Evolutionary conservation across 2,329 filamentous ascomycete species (phyloP).

Genomic region (Esteya vermicola): DNA sequence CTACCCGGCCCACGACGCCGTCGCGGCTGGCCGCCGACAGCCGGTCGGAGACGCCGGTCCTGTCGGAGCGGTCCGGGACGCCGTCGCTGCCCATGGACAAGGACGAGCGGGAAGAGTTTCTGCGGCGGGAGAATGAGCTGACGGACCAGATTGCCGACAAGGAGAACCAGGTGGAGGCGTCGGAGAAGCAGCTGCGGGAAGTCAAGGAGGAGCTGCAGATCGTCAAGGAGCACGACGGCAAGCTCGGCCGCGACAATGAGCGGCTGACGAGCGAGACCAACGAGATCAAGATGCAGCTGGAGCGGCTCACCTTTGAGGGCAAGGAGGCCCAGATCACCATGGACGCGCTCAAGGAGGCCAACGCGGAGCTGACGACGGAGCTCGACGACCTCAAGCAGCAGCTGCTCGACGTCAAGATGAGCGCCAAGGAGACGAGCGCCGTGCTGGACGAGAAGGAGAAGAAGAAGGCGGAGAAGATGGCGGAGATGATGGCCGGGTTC

Average conservation of each 20-base stretch:
- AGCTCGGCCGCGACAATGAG: constrained; percentile 82
- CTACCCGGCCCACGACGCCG: constrained; percentile 40
- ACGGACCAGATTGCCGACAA: constrained; percentile 93
- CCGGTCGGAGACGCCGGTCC: constrained; percentile 45
- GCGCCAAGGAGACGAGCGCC: constrained; percentile 80
- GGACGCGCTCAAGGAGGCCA: constrained; percentile 93
- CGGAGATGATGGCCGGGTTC: constrained; percentile 99
- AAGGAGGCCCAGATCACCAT: constrained; percentile 96
- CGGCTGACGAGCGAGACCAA: constrained; percentile 74
- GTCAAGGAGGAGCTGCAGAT: constrained; percentile 74
- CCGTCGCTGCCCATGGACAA: constrained; percentile 83
- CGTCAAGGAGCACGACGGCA: constrained; percentile 74
- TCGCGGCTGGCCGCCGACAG: constrained; percentile 39
- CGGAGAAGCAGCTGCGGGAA: constrained; percentile 69
- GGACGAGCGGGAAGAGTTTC: constrained; percentile 91
- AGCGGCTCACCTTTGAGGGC: constrained; percentile 88
- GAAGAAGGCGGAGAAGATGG: constrained; percentile 98
- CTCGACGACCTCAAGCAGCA: constrained; percentile 94
- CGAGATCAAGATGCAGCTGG: constrained; percentile 90
- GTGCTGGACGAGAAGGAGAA: constrained; percentile 94
- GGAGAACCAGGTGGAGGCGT: constrained; percentile 64
- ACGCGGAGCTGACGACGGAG: constrained; percentile 79
- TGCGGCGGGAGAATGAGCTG: constrained; percentile 88
- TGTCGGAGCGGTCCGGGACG: constrained; percentile 74
- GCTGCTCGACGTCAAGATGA: constrained; percentile 91